Conservation (phyloP, 371 early-diverging fungal genomes). For the Fennellomyces sp. region DNA sequence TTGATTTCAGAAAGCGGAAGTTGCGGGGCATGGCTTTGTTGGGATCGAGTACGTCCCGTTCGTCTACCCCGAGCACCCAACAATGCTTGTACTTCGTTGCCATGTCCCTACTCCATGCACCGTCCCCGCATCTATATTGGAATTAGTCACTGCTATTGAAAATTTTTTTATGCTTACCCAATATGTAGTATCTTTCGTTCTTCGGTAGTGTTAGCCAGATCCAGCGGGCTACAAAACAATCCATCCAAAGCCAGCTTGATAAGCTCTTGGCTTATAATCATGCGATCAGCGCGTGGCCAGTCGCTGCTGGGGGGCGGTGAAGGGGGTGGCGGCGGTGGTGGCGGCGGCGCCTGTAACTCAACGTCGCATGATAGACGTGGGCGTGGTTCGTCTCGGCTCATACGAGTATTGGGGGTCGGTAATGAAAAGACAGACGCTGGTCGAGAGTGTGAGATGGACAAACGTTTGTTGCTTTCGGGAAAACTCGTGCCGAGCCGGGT, state of each 20-base stretch:
- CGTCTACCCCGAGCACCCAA: conserved; percentile 18
- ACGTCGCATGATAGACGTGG: conserved; percentile 8
- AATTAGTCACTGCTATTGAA: not conserved
- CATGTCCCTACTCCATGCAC: conserved; percentile 22
- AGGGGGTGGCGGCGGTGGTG: conserved; percentile 27
- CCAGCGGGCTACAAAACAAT: conserved; percentile 17
- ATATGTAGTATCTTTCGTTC: conserved; percentile 15
- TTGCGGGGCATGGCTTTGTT: conserved; percentile 13
- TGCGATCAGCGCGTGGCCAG: conserved; percentile 21
- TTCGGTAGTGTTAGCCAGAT: conserved; percentile 6
- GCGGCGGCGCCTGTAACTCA: conserved; percentile 11
- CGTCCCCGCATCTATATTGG: conserved; percentile 18
- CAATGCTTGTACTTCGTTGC: conserved; percentile 16
- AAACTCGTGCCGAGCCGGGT: conserved; percentile 17
- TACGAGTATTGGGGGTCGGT: conserved; percentile 11
- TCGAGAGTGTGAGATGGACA: not conserved
- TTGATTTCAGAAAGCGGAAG: conserved; percentile 29
- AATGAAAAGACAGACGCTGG: conserved; percentile 19
- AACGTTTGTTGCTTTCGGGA: conserved; percentile 11
- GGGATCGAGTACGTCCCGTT: conserved; percentile 10
- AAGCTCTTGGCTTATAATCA: conserved; percentile 24
- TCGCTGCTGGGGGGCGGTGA: not conserved
- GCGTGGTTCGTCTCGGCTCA: conserved; percentile 4
- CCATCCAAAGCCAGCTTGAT: conserved; percentile 25
- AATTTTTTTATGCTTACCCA: conserved; percentile 15